Percentiles rank a stretch among this genome's conserved stretches.
These are phyloP conservation scores for Neurospora sp. DNA, from an alignment of 495 filamentous ascomycete species.

Conservation along the genomic window DNA sequence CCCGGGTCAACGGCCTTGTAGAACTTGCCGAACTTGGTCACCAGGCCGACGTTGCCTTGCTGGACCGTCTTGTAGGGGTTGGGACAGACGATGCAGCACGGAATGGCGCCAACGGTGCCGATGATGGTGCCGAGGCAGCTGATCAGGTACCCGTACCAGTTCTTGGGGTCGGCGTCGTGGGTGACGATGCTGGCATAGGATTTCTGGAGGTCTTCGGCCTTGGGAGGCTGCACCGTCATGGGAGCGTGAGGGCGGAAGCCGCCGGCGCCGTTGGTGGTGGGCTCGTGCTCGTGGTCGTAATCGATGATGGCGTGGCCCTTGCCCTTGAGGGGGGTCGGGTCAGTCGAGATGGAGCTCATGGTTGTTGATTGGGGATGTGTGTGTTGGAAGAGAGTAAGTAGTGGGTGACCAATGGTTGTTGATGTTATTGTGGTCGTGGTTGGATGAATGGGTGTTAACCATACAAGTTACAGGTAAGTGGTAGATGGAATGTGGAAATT, in stretches of 20 bases:
- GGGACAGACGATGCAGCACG: constrained; percentile 85
- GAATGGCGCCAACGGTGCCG: constrained; percentile 77
- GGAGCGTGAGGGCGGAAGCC: constrained; percentile 36
- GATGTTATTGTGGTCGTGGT: neutral
- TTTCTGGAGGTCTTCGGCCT: constrained; percentile 75
- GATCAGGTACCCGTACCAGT: constrained; percentile 90
- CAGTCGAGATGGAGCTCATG: neutral
- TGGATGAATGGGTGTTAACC: neutral
- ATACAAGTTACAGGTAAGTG: neutral
- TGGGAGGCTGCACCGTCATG: constrained; percentile 75
- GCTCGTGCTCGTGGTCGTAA: neutral
- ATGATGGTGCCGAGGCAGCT: constrained; percentile 65
- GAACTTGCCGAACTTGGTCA: constrained; percentile 95
- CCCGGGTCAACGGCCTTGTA: constrained; percentile 94
- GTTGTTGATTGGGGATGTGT: no score
- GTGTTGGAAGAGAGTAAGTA: no score
- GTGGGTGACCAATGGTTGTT: no score
- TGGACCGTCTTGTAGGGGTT: constrained; percentile 94
- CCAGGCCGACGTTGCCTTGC: constrained; percentile 88
- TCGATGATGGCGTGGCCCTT: constrained; percentile 10
- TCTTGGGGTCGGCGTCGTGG: constrained; percentile 62
- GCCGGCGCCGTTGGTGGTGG: neutral
- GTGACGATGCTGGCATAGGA: constrained; percentile 73
- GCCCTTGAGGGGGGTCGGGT: constrained; percentile 13
- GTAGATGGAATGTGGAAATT: neutral